Conservation (phyloP, 345 rosid genomes). For the Lepidium aucheri region DNA sequence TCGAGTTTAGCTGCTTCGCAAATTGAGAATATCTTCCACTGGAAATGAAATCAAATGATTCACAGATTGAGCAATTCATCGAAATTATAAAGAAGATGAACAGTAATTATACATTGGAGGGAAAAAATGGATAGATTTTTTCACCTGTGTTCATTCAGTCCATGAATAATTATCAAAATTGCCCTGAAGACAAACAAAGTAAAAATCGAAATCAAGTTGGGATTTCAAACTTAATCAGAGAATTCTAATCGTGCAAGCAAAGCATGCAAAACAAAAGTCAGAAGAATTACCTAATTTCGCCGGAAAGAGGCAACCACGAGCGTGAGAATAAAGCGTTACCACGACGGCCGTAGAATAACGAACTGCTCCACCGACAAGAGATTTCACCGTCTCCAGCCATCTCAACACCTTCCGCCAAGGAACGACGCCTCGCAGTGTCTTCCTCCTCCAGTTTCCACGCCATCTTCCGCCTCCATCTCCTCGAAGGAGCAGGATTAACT, state of each 20-base stretch:
- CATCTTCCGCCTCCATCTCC: slow-evolving; percentile 38
- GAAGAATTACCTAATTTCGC: slow-evolving; percentile 45
- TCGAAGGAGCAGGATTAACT: slow-evolving; percentile 18
- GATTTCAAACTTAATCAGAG: background rate
- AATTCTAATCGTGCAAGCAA: background rate
- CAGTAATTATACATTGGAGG: background rate
- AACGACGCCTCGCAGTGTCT: slow-evolving; percentile 70
- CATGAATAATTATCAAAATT: slow-evolving; percentile 79
- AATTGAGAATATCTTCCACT: slow-evolving; percentile 94
- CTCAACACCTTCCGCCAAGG: slow-evolving; percentile 66
- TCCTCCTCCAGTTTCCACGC: slow-evolving; percentile 75
- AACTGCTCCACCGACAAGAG: slow-evolving; percentile 39
- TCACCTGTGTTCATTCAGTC: slow-evolving; percentile 96
- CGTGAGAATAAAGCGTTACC: slow-evolving; percentile 75
- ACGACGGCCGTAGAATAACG: slow-evolving; percentile 52
- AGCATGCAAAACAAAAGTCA: background rate
- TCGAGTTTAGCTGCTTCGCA: slow-evolving; percentile 69
- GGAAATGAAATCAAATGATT: background rate
- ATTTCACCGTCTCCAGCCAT: slow-evolving; percentile 41
- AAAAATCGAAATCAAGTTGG: background rate
- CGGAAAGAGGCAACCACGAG: slow-evolving; percentile 74
- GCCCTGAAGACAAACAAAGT: slow-evolving; percentile 45
- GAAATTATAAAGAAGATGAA: background rate
- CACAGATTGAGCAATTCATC: background rate
- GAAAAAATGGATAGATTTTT: background rate